These are phyloP conservation scores for Simplicillium aogashimaense DNA, from an alignment of 2,329 filamentous ascomycete genomes.

Conservation along the genomic window DNA sequence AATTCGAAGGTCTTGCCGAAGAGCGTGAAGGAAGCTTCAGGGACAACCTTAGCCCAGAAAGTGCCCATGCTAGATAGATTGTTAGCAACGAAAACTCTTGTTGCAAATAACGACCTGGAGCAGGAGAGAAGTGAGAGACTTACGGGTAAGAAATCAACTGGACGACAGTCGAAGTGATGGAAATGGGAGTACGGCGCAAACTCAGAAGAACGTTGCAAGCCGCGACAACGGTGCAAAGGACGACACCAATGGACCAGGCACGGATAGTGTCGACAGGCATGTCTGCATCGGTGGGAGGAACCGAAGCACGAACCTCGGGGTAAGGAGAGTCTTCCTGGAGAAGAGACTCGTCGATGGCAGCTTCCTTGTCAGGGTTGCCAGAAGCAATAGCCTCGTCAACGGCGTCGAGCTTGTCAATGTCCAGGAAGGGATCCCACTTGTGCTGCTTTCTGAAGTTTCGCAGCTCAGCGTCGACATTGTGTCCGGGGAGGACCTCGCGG, in stretches of 20 bases:
- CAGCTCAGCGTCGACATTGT: slow-evolving; percentile 12
- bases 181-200: slow-evolving; percentile 37
- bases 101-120: too few relatives aligned
- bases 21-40: slow-evolving; percentile 17
- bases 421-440: slow-evolving; percentile 47
- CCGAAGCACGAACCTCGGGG: slow-evolving; percentile 29
- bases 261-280: slow-evolving; percentile 47
- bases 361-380: slow-evolving; percentile 33
- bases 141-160: slow-evolving; percentile 43
- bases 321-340: slow-evolving; percentile 48
- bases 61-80: background rate
- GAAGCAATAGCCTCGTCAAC: slow-evolving; percentile 36
- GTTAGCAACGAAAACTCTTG: too few relatives aligned
- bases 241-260: slow-evolving; percentile 44
- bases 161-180: slow-evolving; percentile 42
- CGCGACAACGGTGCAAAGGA: slow-evolving; percentile 47
- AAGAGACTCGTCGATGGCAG: slow-evolving; percentile 32
- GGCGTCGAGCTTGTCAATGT: slow-evolving; percentile 39
- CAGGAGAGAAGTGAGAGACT: too few relatives aligned
- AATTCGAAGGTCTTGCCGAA: slow-evolving; percentile 21
- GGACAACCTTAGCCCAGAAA: slow-evolving; percentile 21
- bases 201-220: slow-evolving; percentile 45
- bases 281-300: slow-evolving; percentile 37
- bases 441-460: slow-evolving; percentile 38
- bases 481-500: too few relatives aligned